phyloP scores from a whole-genome alignment of 2,329 filamentous ascomycete species.

The Paraphaeosphaeria minitans region DNA sequence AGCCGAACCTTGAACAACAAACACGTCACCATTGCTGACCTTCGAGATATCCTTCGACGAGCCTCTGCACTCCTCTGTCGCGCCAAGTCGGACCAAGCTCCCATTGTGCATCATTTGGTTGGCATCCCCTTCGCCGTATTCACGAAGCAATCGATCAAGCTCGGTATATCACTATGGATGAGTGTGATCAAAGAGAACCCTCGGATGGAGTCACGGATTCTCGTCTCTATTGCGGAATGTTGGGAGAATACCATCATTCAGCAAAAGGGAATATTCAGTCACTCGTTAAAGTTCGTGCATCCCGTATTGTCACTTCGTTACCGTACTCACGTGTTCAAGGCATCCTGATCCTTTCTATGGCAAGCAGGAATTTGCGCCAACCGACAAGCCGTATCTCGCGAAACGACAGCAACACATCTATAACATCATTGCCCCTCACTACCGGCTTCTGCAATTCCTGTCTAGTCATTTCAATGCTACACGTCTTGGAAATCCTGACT shows the following conservation, averaged over 20 bases:
- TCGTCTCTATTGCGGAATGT: slow-evolving; percentile 85
- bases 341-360: slow-evolving; percentile 88
- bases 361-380: slow-evolving; percentile 91
- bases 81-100: slow-evolving; percentile 73
- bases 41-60: slow-evolving; percentile 80
- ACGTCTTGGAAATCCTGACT: slow-evolving; percentile 80
- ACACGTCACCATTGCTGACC: slow-evolving; percentile 71
- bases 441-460: slow-evolving; percentile 84
- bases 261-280: slow-evolving; percentile 80
- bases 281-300: slow-evolving; percentile 63
- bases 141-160: slow-evolving; percentile 91
- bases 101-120: slow-evolving; percentile 85
- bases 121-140: slow-evolving; percentile 92
- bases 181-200: slow-evolving; percentile 97
- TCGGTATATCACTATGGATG: slow-evolving; percentile 94
- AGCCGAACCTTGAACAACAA: slow-evolving; percentile 71
- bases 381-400: slow-evolving; percentile 74
- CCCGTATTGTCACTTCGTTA: not conserved
- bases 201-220: slow-evolving; percentile 79
- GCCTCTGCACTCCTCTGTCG: slow-evolving; percentile 87
- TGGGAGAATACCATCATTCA: slow-evolving; percentile 86
- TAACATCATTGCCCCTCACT: slow-evolving; percentile 84
- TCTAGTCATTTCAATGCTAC: slow-evolving; percentile 94
- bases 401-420: slow-evolving; percentile 80
- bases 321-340: slow-evolving; percentile 41